Conservation (phyloP, 2,329 filamentous ascomycete species). For the Daldinia sp. region DNA sequence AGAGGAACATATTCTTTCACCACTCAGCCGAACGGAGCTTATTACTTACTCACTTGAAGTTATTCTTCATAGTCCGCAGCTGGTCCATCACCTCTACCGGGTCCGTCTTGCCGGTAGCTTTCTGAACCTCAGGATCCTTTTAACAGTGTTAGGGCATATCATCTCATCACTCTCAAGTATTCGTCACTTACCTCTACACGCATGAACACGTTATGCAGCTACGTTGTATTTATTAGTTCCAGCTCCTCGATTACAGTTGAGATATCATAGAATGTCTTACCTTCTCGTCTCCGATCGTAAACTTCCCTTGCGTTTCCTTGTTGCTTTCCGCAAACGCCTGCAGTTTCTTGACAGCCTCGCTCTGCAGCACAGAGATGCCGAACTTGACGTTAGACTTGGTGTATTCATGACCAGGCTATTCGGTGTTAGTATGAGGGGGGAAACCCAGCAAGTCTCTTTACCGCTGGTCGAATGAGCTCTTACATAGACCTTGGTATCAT, state of each 20-base stretch:
- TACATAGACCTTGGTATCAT: constrained; percentile 93
- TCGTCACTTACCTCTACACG: constrained; percentile 74
- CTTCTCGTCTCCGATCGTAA: constrained; percentile 98
- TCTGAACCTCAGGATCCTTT: constrained; percentile 85
- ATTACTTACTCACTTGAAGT: constrained; percentile 68
- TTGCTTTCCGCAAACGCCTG: constrained; percentile 82
- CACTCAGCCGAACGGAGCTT: constrained; percentile 13
- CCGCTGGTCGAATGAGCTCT: constrained; percentile 50
- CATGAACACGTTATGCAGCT: constrained; percentile 98
- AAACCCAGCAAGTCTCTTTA: neutral
- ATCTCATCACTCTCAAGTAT: neutral
- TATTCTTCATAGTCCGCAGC: constrained; percentile 92
- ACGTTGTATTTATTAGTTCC: constrained; percentile 24
- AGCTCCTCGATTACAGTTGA: neutral
- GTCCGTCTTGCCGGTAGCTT: constrained; percentile 83
- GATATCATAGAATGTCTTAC: constrained; percentile 74
- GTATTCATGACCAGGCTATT: constrained; percentile 93
- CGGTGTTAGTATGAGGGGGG: constrained; percentile 6
- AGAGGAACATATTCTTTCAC: neutral
- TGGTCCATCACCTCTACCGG: constrained; percentile 87
- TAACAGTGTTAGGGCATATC: neutral
- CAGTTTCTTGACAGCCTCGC: constrained; percentile 80
- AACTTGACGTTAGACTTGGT: constrained; percentile 98
- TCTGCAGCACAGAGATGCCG: constrained; percentile 78
- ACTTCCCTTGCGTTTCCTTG: constrained; percentile 91